Percentiles rank a stretch among this genome's conserved stretches.
Conservation (phyloP, 2,329 filamentous ascomycete species). For the Apiospora kogelbergensis region DNA sequence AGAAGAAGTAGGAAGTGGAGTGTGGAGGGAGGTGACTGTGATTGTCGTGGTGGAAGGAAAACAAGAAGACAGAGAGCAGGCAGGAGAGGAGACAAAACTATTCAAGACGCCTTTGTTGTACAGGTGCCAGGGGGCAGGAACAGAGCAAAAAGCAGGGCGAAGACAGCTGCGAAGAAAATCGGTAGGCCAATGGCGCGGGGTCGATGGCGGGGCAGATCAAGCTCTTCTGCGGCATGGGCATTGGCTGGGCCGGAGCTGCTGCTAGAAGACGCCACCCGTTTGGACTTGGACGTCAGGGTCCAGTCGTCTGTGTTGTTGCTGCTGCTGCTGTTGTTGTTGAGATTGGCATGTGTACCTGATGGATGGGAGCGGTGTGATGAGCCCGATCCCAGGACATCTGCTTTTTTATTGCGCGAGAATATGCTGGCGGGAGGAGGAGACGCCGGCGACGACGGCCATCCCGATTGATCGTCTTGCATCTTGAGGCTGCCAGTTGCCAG, state of each 20-base stretch:
- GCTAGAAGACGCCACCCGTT: background rate
- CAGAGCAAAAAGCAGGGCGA: conserved; percentile 5
- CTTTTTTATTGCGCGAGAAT: background rate
- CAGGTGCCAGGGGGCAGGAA: background rate
- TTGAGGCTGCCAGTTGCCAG: background rate
- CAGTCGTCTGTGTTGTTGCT: no score
- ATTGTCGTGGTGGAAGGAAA: conserved; percentile 27
- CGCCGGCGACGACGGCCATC: background rate
- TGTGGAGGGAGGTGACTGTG: conserved; percentile 23
- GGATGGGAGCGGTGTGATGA: background rate
- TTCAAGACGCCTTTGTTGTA: background rate
- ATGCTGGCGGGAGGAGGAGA: background rate
- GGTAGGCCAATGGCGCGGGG: conserved; percentile 1
- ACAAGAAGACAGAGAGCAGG: background rate
- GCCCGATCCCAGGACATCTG: background rate
- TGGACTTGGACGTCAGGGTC: background rate
- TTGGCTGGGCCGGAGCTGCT: background rate
- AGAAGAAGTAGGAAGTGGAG: conserved; percentile 17
- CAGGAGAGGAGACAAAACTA: background rate
- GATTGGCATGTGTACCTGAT: background rate
- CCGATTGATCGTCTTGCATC: background rate
- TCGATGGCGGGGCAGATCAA: background rate
- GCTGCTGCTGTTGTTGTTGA: background rate
- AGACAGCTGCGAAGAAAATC: background rate
- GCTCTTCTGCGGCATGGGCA: background rate